Evolutionary conservation across 169 alveolate species (phyloP).

Genomic region (Toxoplasma gondii): DNA sequence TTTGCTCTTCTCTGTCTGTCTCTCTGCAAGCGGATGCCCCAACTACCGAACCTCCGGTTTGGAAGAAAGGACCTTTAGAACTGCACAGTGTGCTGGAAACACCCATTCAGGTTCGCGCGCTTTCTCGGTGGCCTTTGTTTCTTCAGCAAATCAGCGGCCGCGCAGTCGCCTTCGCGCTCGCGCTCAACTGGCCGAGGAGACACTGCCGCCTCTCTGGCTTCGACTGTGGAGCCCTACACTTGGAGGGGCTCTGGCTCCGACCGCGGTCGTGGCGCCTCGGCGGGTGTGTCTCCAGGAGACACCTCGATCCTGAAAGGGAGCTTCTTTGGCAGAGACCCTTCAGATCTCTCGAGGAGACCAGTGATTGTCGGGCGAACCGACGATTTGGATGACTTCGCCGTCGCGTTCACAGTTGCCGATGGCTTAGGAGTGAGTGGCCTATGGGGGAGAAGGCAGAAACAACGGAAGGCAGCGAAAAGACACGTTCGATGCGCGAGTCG

Average conservation of each 20-base stretch:
- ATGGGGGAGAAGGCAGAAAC: neutral
- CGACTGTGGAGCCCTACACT: neutral
- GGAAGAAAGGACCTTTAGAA: too few species aligned
- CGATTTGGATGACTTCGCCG: neutral
- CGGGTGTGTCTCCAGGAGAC: neutral
- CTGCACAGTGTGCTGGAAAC: too few species aligned
- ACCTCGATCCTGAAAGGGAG: neutral
- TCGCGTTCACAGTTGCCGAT: neutral
- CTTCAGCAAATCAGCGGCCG: neutral
- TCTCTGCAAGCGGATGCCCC: too few species aligned
- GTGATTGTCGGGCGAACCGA: neutral
- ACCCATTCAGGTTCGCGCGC: too few species aligned
- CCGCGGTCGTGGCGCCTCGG: neutral
- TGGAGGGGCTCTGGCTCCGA: constrained; percentile 8
- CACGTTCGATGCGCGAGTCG: too few species aligned
- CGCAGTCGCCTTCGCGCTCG: neutral
- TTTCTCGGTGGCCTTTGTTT: neutral
- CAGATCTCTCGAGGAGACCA: neutral
- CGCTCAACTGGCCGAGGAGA: neutral
- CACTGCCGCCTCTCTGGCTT: neutral
- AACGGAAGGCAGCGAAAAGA: too few species aligned
- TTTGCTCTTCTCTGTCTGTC: neutral
- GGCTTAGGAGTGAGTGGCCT: neutral
- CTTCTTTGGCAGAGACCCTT: neutral
- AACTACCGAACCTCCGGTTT: too few species aligned